Evolutionary conservation across 768 basidiomycete genomes (phyloP), one percentile per base, ranked within the genome.

Genomic region (Lentinula boryana): DNA sequence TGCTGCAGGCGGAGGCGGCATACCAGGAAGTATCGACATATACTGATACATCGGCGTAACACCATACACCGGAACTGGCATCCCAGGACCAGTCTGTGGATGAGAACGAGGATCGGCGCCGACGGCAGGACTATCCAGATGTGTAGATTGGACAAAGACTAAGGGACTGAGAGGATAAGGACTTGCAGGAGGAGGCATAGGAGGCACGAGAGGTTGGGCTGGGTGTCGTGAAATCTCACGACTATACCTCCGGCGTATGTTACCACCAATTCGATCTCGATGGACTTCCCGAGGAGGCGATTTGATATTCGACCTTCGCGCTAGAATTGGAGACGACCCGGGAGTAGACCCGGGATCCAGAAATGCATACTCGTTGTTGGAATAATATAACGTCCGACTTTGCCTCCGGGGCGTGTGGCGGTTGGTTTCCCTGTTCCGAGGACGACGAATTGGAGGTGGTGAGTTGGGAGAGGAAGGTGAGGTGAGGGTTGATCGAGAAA

Each of bases 11-110:
- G 55, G 55, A 43, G 55, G 55, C 9, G 50, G 50, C 46, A 54
- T 54, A 18, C 53, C 53, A 56, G 55, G 55, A 40, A 56, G 36
- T 27, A 56, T 56, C 3, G 55, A 43, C 55, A 56, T 56, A 27
- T 56, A 38, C 36, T 8, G 36, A 38, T 38, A 56, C 40, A 56
- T 38, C 27, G 55, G 55, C 5, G 55, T 43, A 1, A 56, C 40
- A 43, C 55, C 55, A 27, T 40, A 56, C 23, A 56, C 55, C 18
- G 55, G 46, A 4, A 48, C 40, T 23, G 36, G 55, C 4, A 54
- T 13, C 33, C 31, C 53, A 12, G 55, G n/a, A 18, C 55, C 40
- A 56, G 38, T 40, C 27, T 56, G 55, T 9, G 55, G 40, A 41
- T 56, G 55, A 21, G 55, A 23, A 7, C 38, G n/a, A 41, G 12